phyloP scores from a whole-genome alignment of 768 basidiomycete species.

The Obba rivulosa region DNA sequence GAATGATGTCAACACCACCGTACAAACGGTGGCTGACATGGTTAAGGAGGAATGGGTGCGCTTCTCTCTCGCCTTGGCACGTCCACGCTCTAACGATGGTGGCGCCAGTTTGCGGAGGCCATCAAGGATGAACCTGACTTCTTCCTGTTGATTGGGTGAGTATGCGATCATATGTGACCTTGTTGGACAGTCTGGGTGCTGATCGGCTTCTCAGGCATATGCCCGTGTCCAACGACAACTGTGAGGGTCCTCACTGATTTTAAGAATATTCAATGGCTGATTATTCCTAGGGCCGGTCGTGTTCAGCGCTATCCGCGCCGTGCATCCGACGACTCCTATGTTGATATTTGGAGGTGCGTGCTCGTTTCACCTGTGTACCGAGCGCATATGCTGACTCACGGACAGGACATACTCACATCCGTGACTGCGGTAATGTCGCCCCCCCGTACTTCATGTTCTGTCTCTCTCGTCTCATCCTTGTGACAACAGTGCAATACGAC shows the following conservation, averaged over 20 bases:
- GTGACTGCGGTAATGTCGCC: constrained; percentile 76
- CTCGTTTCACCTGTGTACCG: not conserved
- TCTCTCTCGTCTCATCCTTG: not conserved
- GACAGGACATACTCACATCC: constrained; percentile 66
- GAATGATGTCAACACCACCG: constrained; percentile 65
- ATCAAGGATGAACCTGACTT: constrained; percentile 79
- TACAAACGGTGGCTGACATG: constrained; percentile 70
- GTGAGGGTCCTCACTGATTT: constrained; percentile 28
- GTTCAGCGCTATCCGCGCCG: constrained; percentile 64
- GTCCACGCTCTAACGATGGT: not conserved
- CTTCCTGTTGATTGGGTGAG: constrained; percentile 69
- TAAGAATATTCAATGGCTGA: not conserved
- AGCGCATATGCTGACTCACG: not conserved
- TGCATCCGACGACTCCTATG: constrained; percentile 75
- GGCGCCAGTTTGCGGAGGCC: constrained; percentile 66
- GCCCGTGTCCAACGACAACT: constrained; percentile 68
- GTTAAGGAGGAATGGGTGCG: constrained; percentile 74
- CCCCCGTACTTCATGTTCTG: constrained; percentile 22
- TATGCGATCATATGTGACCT: not conserved
- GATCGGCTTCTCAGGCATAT: constrained; percentile 54
- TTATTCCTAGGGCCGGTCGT: constrained; percentile 55
- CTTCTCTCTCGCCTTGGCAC: not conserved
- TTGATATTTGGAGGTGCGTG: constrained; percentile 69
- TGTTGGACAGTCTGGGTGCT: not conserved
- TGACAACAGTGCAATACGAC: constrained; percentile 54